A percentile compares a stretch with the other conserved stretches of the same genome.
These are phyloP conservation scores for Baeospora myosura DNA, from an alignment of 1,284 basidiomycete species.

Conservation along the genomic window DNA sequence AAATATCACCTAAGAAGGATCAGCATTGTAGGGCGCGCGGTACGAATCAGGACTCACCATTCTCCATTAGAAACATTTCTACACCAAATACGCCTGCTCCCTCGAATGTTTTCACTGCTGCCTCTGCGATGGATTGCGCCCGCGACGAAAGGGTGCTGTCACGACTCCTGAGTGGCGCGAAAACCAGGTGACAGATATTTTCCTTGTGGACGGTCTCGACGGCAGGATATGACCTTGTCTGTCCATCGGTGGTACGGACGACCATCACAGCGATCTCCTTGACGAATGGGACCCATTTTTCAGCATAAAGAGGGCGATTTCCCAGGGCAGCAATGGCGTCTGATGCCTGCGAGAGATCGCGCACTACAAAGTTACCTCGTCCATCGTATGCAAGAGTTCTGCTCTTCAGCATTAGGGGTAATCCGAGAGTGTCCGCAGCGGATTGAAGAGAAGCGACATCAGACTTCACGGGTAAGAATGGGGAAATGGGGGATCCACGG, in stretches of 20 bases:
- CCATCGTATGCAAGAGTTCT: constrained; percentile 95
- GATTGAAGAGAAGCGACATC: constrained; percentile 48
- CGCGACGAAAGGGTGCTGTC: constrained; percentile 50
- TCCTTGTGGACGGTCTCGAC: constrained; percentile 97
- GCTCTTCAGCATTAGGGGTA: constrained; percentile 95
- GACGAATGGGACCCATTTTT: constrained; percentile 87
- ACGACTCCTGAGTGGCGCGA: constrained; percentile 70
- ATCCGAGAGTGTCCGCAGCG: constrained; percentile 56
- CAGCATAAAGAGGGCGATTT: constrained; percentile 78
- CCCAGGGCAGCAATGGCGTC: constrained; percentile 65
- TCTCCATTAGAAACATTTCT: constrained; percentile 87
- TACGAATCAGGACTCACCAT: constrained; percentile 49
- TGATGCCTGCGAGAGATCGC: constrained; percentile 35
- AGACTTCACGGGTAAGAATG: constrained; percentile 59
- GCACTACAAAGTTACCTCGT: constrained; percentile 84
- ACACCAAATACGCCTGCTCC: constrained; percentile 97
- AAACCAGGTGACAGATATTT: constrained; percentile 90
- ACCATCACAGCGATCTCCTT: constrained; percentile 98
- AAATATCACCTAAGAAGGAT: constrained; percentile 53
- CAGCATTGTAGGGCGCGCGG: background rate
- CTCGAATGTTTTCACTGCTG: constrained; percentile 72
- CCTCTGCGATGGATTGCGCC: constrained; percentile 76
- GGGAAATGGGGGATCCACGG: constrained; percentile 64
- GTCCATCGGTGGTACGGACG: constrained; percentile 71
- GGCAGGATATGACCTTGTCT: constrained; percentile 81